Evolutionary conservation across 148 eudicot genomes (phyloP).

Genomic region (Heliamphora exappendiculata): DNA sequence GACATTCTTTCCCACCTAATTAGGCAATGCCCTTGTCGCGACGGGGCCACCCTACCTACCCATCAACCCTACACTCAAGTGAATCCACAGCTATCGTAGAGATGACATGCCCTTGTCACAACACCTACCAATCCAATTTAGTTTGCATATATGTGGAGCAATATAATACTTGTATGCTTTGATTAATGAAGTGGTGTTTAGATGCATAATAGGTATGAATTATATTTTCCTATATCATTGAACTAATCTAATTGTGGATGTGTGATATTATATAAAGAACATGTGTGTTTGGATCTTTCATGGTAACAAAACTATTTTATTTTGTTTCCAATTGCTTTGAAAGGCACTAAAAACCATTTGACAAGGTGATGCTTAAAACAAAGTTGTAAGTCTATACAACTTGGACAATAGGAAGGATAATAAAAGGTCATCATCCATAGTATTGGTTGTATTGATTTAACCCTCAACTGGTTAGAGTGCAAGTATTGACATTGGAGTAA

Average conservation of each 20-base stretch:
- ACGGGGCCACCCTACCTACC: too few relatives aligned
- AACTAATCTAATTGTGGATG: background rate
- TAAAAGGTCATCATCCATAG: background rate
- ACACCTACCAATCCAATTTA: background rate
- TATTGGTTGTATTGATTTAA: too few relatives aligned
- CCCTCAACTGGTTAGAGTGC: too few relatives aligned
- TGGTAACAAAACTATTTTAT: background rate
- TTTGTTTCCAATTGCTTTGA: background rate
- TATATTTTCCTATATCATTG: background rate
- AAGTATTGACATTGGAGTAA: too few relatives aligned
- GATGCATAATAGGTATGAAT: background rate
- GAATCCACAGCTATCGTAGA: too few relatives aligned
- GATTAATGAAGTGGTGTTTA: background rate
- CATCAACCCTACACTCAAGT: too few relatives aligned
- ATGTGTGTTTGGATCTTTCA: background rate
- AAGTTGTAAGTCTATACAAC: background rate
- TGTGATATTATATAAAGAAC: too few relatives aligned
- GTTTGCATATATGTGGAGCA: background rate
- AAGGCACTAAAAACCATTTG: background rate
- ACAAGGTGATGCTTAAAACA: background rate
- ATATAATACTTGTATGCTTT: background rate
- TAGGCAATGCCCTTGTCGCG: too few relatives aligned
- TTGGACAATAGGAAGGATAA: constrained; percentile 2
- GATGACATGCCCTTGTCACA: too few relatives aligned
- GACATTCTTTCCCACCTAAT: too few relatives aligned